Conservation (phyloP, 768 basidiomycete genomes). For the Podaxis carcinomalis region DNA sequence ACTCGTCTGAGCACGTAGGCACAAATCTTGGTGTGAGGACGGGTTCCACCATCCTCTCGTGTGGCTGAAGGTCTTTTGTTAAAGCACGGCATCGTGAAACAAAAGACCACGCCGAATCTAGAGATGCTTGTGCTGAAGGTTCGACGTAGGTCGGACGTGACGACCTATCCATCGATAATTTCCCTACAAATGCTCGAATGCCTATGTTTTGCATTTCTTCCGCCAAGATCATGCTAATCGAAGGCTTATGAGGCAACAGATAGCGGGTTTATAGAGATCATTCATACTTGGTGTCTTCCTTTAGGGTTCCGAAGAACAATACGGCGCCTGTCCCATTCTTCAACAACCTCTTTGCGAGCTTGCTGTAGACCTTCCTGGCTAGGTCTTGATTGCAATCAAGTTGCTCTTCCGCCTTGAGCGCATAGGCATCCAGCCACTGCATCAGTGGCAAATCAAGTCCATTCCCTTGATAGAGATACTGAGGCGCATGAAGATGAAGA, state of each 20-base stretch:
- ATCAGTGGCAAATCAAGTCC: constrained; percentile 82
- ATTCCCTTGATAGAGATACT: constrained; percentile 84
- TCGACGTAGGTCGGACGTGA: constrained; percentile 71
- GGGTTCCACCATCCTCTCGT: constrained; percentile 62
- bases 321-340: constrained; percentile 77
- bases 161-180: constrained; percentile 75
- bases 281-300: constrained; percentile 70
- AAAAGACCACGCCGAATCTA: constrained; percentile 52
- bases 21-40: constrained; percentile 89
- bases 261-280: background rate
- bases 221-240: constrained; percentile 71
- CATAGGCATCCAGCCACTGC: constrained; percentile 81
- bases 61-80: constrained; percentile 33
- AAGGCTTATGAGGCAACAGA: background rate
- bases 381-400: constrained; percentile 60
- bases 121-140: constrained; percentile 42
- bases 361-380: constrained; percentile 63
- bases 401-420: constrained; percentile 75
- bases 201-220: constrained; percentile 67
- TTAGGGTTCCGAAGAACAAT: constrained; percentile 81
- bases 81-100: constrained; percentile 43
- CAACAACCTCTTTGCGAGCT: constrained; percentile 61
- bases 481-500: constrained; percentile 84
- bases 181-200: constrained; percentile 80
- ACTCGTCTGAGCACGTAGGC: constrained; percentile 76